Evolutionary conservation across 352 stramenopile genomes (phyloP).

Genomic region (Phytophthora aleatoria): DNA sequence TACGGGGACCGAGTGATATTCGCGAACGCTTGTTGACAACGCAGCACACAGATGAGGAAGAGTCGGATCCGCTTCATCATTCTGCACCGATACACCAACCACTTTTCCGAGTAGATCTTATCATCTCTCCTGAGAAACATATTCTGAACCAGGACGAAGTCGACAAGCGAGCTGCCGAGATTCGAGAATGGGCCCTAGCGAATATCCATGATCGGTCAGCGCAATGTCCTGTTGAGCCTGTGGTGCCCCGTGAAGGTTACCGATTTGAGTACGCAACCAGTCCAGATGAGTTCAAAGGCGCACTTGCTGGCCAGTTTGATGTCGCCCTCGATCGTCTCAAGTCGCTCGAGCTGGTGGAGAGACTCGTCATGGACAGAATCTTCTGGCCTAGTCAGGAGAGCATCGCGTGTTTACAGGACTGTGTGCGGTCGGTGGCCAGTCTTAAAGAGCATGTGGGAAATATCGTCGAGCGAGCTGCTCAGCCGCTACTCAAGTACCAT

Average conservation of each 20-base stretch:
- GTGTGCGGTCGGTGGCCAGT: conserved; percentile 57
- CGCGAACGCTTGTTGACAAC: conserved; percentile 22
- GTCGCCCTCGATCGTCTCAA: conserved; percentile 77
- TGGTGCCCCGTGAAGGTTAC: conserved; percentile 51
- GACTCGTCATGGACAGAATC: conserved; percentile 94
- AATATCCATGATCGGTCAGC: conserved; percentile 54
- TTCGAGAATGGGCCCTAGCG: conserved; percentile 65
- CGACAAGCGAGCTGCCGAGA: conserved; percentile 53
- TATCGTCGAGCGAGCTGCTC: conserved; percentile 49
- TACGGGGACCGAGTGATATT: conserved; percentile 57
- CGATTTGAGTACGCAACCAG: conserved; percentile 84
- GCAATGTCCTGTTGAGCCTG: conserved; percentile 59
- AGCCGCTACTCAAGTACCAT: conserved; percentile 79
- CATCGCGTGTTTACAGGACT: conserved; percentile 83
- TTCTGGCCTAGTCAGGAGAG: conserved; percentile 95
- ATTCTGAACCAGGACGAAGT: conserved; percentile 65
- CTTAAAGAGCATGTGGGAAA: conserved; percentile 58
- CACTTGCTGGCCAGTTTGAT: conserved; percentile 82
- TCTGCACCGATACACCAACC: conserved; percentile 48
- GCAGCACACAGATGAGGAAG: conserved; percentile 9
- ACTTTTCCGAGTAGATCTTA: conserved; percentile 75
- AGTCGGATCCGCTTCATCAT: conserved; percentile 1
- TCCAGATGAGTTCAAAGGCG: conserved; percentile 68
- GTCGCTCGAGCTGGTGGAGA: conserved; percentile 90
- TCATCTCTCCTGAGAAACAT: conserved; percentile 60